Base-by-base conservation (phyloP, 1,139 yeast genomes). In the Citeromyces hawaiiensis region DNA sequence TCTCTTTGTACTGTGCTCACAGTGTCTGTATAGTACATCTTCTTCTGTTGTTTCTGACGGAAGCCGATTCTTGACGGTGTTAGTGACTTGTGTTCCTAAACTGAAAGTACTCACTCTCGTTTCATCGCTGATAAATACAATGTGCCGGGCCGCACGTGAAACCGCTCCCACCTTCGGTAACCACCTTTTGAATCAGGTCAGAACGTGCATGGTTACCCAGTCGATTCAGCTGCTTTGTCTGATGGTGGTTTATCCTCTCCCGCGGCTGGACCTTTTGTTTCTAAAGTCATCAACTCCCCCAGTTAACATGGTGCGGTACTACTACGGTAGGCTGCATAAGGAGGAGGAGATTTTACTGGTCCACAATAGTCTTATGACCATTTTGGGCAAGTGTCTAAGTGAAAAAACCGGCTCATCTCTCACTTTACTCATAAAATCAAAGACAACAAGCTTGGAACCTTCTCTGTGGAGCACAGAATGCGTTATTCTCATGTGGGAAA, bases 401-500 rank as follows among this genome's bases (percentile, higher is more conserved):
- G 47, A 48, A 10, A 56, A 51, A 33, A 43, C 27, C 13, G 32
- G 42, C 15, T 43, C 51, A 8, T 35, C 39, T 3, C 40, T 53
- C 8, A 40, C 55, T 3, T 44, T 44, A 23, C 37, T 56, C 21
- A 48, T 55, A 46, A 52, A 54, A 37, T 46, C 56, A 2, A 51
- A 48, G 34, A 42, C 51, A 4, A 39, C 50, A 4, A 44, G 41
- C 30, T 40, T 38, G 23, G 58, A 56, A 9, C 64, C 78, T 1
- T 66, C 77, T 0, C 48, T 66, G 2, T 69, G 82, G 75, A 55
- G 73, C 3, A 55, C 61, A 2, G 91, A 83, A 49, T 54, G 72
- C 17, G 54, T 75, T 3, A 68, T 82, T 57, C 54, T 88, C 7
- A 52, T 82, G 16, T 83, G 94, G 85, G 95, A 83, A 51, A 57